Base-by-base conservation (phyloP, 306 rosid species). In the Inga oerstediana region DNA sequence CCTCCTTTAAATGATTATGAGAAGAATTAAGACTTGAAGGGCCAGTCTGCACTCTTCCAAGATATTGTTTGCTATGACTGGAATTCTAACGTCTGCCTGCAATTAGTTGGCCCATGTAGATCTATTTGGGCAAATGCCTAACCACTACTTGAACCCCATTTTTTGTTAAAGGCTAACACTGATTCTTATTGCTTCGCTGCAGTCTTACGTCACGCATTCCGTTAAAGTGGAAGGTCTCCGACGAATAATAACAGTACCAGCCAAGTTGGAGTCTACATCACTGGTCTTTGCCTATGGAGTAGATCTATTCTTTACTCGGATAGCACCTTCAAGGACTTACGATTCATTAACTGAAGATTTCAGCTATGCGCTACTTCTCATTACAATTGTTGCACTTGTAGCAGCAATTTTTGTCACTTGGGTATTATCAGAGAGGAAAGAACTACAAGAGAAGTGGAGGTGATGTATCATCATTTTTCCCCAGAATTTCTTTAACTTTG, bases 301-400 rank as follows among this genome's bases (percentile, higher is more conserved):
- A 72, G 99, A 96, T 87, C 92, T 96, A 79, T 96, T 94, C 79
- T 92, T 91, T 69, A 96, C 99, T 11, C 92, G 89, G 87, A 86
- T 92, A 15, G 98, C 99, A 46, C 99, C 99, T 24, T 96, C 99
- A 1, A 94, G 83, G 86, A 94, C 97, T 9, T 96, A 96, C 12
- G 99, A 96, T 87, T 92, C 99, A 24, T 92, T 96, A n/a, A 96
- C 99, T 0, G 99, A 96, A 54, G 99, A 96, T 90, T 96, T 96
- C 94, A 96, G 95, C 93, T 96, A 92, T n/a, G 99, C 99, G 43
- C 86, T 96, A 78, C 98, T 96, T 81, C 99, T 96, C 52, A 79
- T 96, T 75, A 96, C 99, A 58, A 96, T 96, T 39, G 95, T 91
- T 75, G 99, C 88, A 5, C 97, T 96, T 59, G 84, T 96, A 67